Conservation (phyloP, 2,329 filamentous ascomycete species). For the Aspergillus amoenus region DNA sequence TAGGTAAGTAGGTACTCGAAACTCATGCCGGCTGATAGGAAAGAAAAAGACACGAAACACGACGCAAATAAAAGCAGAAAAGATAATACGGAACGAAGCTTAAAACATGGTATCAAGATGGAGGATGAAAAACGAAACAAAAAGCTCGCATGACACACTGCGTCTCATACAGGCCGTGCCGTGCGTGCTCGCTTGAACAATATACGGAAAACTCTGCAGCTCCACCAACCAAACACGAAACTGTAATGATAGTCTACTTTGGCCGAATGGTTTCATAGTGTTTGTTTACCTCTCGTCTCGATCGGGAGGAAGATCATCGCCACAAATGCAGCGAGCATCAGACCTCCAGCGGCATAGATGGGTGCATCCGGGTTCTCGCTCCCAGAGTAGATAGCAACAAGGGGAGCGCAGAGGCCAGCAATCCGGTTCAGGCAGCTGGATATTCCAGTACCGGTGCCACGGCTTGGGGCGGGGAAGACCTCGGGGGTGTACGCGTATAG, state of each 20-base stretch:
- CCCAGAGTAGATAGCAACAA: constrained; percentile 45
- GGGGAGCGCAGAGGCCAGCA: constrained; percentile 44
- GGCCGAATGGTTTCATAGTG: constrained; percentile 27
- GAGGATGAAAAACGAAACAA: not conserved
- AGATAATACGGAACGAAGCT: not conserved
- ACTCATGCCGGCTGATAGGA: no score
- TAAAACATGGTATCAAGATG: not conserved
- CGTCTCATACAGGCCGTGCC: not conserved
- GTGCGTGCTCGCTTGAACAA: not conserved
- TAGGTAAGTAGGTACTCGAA: no score
- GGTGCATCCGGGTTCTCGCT: constrained; percentile 41
- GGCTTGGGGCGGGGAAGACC: constrained; percentile 56
- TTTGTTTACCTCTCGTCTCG: constrained; percentile 47
- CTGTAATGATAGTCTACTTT: not conserved
- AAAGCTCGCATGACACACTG: not conserved
- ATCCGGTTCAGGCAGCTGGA: constrained; percentile 47
- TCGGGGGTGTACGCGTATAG: constrained; percentile 61
- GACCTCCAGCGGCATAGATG: constrained; percentile 45
- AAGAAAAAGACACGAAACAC: not conserved
- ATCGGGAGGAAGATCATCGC: constrained; percentile 48
- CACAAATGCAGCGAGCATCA: constrained; percentile 47
- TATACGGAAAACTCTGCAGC: not conserved
- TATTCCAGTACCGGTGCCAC: constrained; percentile 56
- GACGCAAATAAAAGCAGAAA: not conserved
- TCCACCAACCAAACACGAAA: no score